Percentiles rank a stretch among this genome's conserved stretches.
phyloP scores from a whole-genome alignment of 2,329 filamentous ascomycete genomes.

The Plectosphaerella sp. region DNA sequence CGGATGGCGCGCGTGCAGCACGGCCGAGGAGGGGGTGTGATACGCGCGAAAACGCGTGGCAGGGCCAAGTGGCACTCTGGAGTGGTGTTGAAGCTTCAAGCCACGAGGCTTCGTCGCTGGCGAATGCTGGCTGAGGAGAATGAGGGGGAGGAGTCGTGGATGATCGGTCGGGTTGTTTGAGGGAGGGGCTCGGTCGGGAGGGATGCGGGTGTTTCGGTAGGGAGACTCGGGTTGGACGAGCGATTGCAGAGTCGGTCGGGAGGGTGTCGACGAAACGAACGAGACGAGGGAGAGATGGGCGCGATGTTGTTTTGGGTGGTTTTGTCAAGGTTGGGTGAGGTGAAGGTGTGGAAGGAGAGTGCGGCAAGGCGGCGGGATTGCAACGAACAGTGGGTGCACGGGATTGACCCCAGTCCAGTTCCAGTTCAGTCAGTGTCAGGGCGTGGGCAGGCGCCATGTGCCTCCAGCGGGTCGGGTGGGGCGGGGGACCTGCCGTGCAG shows the following conservation, averaged over 20 bases:
- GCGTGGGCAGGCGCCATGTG: too few species aligned
- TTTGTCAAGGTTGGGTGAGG: conserved; percentile 4
- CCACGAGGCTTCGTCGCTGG: too few species aligned
- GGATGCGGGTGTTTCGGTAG: neutral
- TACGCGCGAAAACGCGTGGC: too few species aligned
- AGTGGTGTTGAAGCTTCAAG: too few species aligned
- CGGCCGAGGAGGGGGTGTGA: too few species aligned
- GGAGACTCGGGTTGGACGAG: too few species aligned
- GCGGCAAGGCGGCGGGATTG: conserved; percentile 2
- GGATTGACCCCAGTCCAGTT: neutral
- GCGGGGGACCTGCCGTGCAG: too few species aligned
- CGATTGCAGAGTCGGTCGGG: too few species aligned
- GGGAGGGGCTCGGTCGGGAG: neutral
- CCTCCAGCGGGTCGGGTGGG: too few species aligned
- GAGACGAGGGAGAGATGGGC: neutral
- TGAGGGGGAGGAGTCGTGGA: neutral
- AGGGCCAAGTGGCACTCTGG: too few species aligned
- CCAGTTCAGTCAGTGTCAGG: neutral
- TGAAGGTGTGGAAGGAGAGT: neutral
- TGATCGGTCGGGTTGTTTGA: conserved; percentile 3
- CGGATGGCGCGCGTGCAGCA: neutral
- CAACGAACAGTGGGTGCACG: conserved; percentile 5
- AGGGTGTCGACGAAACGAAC: neutral
- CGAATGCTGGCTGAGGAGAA: too few species aligned
- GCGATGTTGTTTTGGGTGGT: neutral